A percentile compares a stretch with the other conserved stretches of the same genome.
phyloP scores from a whole-genome alignment of 2,329 filamentous ascomycete species.

The Westerdykella sp. region DNA sequence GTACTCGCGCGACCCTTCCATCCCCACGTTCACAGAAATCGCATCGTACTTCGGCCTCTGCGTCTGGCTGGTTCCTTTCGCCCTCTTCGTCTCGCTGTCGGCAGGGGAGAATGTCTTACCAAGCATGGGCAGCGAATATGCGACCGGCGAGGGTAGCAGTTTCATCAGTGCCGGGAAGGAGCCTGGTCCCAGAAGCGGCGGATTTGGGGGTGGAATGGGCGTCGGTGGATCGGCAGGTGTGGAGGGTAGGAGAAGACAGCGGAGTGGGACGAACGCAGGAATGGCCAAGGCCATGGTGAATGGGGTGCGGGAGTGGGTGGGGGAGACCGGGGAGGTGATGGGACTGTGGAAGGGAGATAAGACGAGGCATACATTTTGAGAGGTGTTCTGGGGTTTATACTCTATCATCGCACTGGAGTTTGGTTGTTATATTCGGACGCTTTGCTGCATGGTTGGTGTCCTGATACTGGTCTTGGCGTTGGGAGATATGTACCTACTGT shows the following conservation, averaged over 20 bases:
- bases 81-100: conserved; percentile 87
- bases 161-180: conserved; percentile 42
- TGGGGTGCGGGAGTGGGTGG: conserved; percentile 59
- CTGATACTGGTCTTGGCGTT: too few relatives aligned
- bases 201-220: conserved; percentile 15
- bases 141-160: conserved; percentile 52
- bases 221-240: conserved; percentile 20
- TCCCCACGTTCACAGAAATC: conserved; percentile 87
- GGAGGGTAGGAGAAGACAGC: conserved; percentile 37
- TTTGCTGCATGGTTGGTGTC: too few relatives aligned
- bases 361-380: conserved; percentile 41
- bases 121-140: conserved; percentile 76
- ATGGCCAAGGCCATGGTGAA: conserved; percentile 55
- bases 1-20: conserved; percentile 56
- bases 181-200: conserved; percentile 12
- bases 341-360: conserved; percentile 57
- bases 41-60: conserved; percentile 94
- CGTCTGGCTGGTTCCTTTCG: conserved; percentile 94
- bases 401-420: too few relatives aligned
- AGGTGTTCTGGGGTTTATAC: not conserved
- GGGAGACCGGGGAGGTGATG: conserved; percentile 55
- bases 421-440: too few relatives aligned
- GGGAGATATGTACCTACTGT: too few relatives aligned
- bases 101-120: conserved; percentile 93
- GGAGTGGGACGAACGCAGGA: conserved; percentile 48